Evolutionary conservation across 768 basidiomycete genomes (phyloP).

Genomic region (Heimioporus sp.): DNA sequence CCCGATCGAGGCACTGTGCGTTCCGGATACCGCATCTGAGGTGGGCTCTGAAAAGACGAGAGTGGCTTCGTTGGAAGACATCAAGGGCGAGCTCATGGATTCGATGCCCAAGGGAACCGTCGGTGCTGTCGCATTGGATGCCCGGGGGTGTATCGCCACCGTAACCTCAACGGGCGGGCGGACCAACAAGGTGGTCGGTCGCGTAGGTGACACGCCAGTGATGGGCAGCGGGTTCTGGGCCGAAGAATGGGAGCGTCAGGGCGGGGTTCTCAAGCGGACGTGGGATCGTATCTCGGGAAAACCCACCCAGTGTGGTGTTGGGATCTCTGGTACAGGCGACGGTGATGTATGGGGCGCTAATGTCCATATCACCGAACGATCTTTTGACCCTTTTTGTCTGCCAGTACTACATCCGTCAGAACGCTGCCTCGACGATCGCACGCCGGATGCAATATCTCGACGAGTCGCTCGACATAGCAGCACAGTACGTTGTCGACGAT

Average conservation of each 20-base stretch:
- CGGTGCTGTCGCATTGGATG: constrained; percentile 79
- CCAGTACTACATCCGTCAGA: constrained; percentile 76
- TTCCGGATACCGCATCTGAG: constrained; percentile 11
- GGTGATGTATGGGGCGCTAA: constrained; percentile 63
- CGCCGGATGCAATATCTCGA: constrained; percentile 59
- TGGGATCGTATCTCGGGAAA: constrained; percentile 42
- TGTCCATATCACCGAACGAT: neutral
- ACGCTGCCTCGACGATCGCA: constrained; percentile 64
- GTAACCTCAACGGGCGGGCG: constrained; percentile 80
- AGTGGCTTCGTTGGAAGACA: constrained; percentile 14
- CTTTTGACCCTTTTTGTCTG: neutral
- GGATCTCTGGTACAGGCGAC: constrained; percentile 83
- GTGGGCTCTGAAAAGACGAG: constrained; percentile 9
- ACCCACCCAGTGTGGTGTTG: constrained; percentile 45
- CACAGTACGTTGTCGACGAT: constrained; percentile 54
- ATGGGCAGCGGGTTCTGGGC: constrained; percentile 85
- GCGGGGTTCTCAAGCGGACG: constrained; percentile 29
- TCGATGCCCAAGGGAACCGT: constrained; percentile 75
- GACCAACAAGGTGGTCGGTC: constrained; percentile 81
- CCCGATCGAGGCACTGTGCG: constrained; percentile 40
- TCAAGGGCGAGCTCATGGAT: constrained; percentile 41
- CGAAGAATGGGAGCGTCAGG: constrained; percentile 61
- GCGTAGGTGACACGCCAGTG: constrained; percentile 80
- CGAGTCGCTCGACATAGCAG: constrained; percentile 57
- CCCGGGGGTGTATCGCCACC: constrained; percentile 66